Evolutionary conservation across 1,139 yeast species (phyloP), one percentile per base, ranked within the genome.

Genomic region (Geotrichum candidum): DNA sequence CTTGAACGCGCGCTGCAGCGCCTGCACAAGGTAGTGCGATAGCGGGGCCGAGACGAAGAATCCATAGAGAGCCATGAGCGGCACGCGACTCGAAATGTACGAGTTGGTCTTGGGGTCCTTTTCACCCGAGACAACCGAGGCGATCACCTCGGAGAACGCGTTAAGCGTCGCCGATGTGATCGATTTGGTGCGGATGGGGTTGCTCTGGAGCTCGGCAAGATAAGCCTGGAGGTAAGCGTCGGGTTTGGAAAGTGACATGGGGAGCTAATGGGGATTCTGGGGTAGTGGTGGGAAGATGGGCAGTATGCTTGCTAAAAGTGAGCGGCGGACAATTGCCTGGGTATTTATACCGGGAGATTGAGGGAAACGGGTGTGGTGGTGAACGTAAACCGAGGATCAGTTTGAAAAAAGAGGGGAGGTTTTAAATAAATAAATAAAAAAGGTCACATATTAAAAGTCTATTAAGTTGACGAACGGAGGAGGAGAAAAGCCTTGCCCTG

Each of bases 1-100:
- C 53, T 67, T 64, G 70, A 76, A 76, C 15, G 76, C 75, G 18
- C 65, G 64, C 65, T 76, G 79, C 48, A 76, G 69, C 27, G 68
- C 67, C 54, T 67, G 65, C 7, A 74, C 68, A 27, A 76, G 71
- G 64, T 72, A 83, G 73, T 90, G 96, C 29, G 89, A 80, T 54
- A 88, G 76, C 5, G 97, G 96, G 0, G 96, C 88, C 35, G 85
- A 82, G 33, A 90, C 79, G 25, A 82, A 73, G 56, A 85, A 80
- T 0, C 96, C 96, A 72, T 87, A 90, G 6, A 88, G 69, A 7
- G 88, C 85, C 90, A 90, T 86, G 64, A 82, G 79, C 38, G 84
- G 77, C 60, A 86, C 82, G 67, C 85, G 83, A 6, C 74, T 64
- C 29, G 77, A 69, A 57, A 74, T 63, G 66, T 74, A 75, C 7